Percentiles rank a stretch among this genome's conserved stretches.
Evolutionary conservation across 2,329 filamentous ascomycete genomes (phyloP).

Genomic region (Monosporascus sp.): DNA sequence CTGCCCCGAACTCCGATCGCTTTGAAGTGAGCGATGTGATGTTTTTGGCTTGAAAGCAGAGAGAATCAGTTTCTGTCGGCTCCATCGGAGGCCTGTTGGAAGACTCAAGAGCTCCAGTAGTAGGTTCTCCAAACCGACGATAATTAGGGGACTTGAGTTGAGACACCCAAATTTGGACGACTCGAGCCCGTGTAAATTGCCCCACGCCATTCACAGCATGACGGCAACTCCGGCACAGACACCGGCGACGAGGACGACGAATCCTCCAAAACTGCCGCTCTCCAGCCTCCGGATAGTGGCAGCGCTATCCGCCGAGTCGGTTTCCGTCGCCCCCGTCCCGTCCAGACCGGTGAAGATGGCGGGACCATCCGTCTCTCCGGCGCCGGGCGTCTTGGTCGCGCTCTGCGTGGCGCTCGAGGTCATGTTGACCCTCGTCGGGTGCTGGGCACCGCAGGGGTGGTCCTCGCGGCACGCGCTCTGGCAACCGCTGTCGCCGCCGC

Average conservation of each 20-base stretch:
- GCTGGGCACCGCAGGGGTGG: conserved; percentile 67
- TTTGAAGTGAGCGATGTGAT: not conserved
- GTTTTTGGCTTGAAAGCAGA: not conserved
- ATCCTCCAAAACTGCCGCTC: conserved; percentile 32
- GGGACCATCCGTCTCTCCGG: conserved; percentile 27
- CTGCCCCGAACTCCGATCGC: not conserved
- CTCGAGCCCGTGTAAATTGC: not conserved
- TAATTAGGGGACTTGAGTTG: not conserved
- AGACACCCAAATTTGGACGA: not conserved
- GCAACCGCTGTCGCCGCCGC: conserved; percentile 54
- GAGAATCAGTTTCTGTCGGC: not conserved
- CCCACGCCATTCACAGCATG: conserved; percentile 24
- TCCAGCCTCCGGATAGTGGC: conserved; percentile 12
- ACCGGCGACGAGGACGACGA: conserved; percentile 32
- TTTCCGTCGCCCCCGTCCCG: conserved; percentile 12
- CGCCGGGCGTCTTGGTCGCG: conserved; percentile 34
- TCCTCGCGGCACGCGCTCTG: conserved; percentile 56
- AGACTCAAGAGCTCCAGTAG: not conserved
- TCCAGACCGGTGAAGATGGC: conserved; percentile 32
- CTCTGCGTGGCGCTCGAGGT: conserved; percentile 38
- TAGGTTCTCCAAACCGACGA: not conserved
- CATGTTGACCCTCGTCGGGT: conserved; percentile 56
- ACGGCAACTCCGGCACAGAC: conserved; percentile 36
- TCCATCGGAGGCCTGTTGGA: conserved; percentile 7
- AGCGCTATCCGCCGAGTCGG: conserved; percentile 7